Conservation (phyloP, 2,329 filamentous ascomycete genomes). For the Aspergillus pseudonomiae region DNA sequence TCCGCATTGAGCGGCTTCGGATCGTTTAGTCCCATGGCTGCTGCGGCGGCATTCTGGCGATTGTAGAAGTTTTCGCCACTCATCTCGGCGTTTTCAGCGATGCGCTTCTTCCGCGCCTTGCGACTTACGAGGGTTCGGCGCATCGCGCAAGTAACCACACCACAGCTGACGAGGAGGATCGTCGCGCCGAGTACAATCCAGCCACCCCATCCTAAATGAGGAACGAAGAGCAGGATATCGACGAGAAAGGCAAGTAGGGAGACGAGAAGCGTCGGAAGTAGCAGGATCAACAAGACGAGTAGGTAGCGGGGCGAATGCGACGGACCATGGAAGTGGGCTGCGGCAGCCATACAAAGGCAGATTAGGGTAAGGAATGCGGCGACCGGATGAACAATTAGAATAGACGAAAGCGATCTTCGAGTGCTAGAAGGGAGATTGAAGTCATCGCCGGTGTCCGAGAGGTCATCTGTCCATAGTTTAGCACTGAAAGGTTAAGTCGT, state of each 20-base stretch:
- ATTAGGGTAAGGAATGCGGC: constrained; percentile 83
- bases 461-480: constrained; percentile 28
- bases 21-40: constrained; percentile 27
- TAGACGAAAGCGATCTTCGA: constrained; percentile 74
- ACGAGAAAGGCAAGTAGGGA: constrained; percentile 87
- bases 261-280: constrained; percentile 80
- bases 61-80: constrained; percentile 91
- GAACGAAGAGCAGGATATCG: constrained; percentile 91
- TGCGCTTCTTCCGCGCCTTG: constrained; percentile 89
- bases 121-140: constrained; percentile 86
- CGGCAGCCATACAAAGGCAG: constrained; percentile 76
- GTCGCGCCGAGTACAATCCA: constrained; percentile 91
- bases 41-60: constrained; percentile 51
- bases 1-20: constrained; percentile 44
- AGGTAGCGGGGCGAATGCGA: constrained; percentile 90
- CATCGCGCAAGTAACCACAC: constrained; percentile 91
- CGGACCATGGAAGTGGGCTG: constrained; percentile 83
- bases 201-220: constrained; percentile 90
- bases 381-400: constrained; percentile 90
- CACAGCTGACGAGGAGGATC: constrained; percentile 78
- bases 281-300: constrained; percentile 80
- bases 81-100: constrained; percentile 95
- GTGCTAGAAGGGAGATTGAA: constrained; percentile 68
- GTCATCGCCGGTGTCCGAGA: constrained; percentile 50
- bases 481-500: not conserved